Conservation (phyloP, 2,329 filamentous ascomycete species). For the Cordyceps cateniannulata region DNA sequence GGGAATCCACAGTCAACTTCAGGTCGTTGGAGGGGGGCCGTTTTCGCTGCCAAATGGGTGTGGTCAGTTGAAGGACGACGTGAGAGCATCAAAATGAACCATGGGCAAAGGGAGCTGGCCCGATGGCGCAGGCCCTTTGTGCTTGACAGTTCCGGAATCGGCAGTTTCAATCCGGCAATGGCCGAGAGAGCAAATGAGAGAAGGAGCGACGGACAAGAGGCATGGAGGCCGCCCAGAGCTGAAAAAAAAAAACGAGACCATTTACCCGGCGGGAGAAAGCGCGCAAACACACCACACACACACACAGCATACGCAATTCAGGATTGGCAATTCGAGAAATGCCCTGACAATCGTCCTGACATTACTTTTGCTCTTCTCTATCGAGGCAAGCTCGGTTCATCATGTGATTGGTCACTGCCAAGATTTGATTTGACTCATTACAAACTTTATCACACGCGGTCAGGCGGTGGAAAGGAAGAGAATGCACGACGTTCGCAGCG, state of each 20-base stretch:
- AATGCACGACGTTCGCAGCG: neutral
- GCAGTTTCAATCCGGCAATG: conserved; percentile 1
- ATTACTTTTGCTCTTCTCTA: neutral
- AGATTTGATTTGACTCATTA: neutral
- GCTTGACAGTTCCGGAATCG: neutral
- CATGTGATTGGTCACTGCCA: neutral
- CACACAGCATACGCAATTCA: neutral
- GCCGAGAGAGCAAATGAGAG: neutral
- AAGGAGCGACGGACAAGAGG: neutral
- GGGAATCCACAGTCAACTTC: conserved; percentile 14
- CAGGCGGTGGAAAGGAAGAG: neutral
- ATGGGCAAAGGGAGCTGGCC: neutral
- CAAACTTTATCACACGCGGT: neutral
- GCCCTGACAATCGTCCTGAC: neutral
- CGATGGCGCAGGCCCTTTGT: neutral
- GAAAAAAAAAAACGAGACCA: conserved; percentile 3
- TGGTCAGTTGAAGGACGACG: neutral
- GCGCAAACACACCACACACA: neutral
- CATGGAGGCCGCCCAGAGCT: conserved; percentile 6
- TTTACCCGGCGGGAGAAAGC: conserved; percentile 6
- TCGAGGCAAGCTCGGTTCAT: neutral
- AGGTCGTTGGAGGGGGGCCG: conserved; percentile 1
- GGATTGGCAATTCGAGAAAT: neutral
- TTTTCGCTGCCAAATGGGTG: neutral
- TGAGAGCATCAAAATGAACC: neutral